Conservation (phyloP, 345 rosid species). For the Populus ilicifolia region DNA sequence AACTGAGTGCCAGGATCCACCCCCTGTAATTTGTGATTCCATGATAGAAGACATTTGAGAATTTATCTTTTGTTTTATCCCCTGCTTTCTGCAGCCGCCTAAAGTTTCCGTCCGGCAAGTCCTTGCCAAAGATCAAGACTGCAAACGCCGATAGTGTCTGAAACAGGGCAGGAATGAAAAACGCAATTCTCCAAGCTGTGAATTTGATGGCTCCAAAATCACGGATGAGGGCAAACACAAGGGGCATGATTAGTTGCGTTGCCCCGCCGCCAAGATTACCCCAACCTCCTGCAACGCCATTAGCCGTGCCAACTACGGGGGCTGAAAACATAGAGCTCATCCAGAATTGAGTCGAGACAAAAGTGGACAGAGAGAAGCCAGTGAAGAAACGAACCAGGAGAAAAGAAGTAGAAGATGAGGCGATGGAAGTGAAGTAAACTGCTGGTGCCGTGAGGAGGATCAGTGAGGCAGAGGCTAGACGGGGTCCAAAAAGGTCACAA, state of each 20-base stretch:
- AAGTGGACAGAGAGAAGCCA: constrained; percentile 74
- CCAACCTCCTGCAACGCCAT: constrained; percentile 82
- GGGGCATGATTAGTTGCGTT: constrained; percentile 89
- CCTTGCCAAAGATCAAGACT: constrained; percentile 65
- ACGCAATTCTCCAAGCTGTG: constrained; percentile 86
- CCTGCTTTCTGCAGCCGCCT: constrained; percentile 56
- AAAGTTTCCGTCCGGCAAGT: constrained; percentile 77
- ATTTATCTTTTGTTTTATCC: constrained; percentile 55
- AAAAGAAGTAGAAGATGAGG: constrained; percentile 59
- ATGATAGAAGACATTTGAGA: constrained; percentile 40
- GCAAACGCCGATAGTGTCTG: constrained; percentile 70
- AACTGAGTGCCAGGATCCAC: constrained; percentile 74
- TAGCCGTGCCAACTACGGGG: constrained; percentile 69
- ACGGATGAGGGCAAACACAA: constrained; percentile 49
- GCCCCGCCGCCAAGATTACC: constrained; percentile 92
- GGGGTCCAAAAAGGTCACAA: constrained; percentile 79
- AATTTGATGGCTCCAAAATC: constrained; percentile 55
- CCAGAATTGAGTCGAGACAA: constrained; percentile 90
- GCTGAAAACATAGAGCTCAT: constrained; percentile 89
- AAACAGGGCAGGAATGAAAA: constrained; percentile 73
- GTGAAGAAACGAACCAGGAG: constrained; percentile 65
- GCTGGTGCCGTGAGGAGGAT: constrained; percentile 80
- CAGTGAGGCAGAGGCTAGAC: constrained; percentile 75
- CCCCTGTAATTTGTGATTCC: constrained; percentile 71
- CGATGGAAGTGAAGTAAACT: constrained; percentile 59